phyloP scores from a whole-genome alignment of 2,329 filamentous ascomycete species.

The Penicillium sp. region DNA sequence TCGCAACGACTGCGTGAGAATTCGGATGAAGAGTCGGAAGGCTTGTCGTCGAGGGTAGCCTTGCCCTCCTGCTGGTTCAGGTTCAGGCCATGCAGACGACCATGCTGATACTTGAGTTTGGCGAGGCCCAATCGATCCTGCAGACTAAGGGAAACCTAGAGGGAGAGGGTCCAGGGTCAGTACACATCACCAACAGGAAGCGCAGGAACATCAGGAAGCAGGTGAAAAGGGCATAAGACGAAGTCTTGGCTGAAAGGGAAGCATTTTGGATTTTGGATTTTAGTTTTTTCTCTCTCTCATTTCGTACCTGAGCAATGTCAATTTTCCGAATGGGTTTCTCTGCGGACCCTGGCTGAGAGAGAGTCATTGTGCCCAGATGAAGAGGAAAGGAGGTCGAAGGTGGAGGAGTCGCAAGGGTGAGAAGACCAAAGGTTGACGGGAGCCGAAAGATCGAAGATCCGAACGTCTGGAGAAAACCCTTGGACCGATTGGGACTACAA shows the following conservation, averaged over 20 bases:
- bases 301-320: conserved; percentile 43
- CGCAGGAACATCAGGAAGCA: background rate
- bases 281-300: background rate
- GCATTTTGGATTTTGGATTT: background rate
- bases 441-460: conserved; percentile 16
- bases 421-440: conserved; percentile 20
- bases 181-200: background rate
- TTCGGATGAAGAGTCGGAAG: conserved; percentile 85
- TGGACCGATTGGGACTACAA: background rate
- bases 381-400: background rate
- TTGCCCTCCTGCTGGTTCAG: conserved; percentile 75
- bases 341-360: conserved; percentile 33
- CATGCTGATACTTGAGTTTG: conserved; percentile 95
- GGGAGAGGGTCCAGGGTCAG: conserved; percentile 1
- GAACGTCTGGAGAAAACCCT: conserved; percentile 10
- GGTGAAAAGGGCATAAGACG: no score
- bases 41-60: conserved; percentile 67
- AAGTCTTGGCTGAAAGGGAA: background rate
- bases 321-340: conserved; percentile 45
- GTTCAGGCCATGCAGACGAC: conserved; percentile 79
- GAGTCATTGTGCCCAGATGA: conserved; percentile 30
- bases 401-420: background rate
- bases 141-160: conserved; percentile 84
- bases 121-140: conserved; percentile 93
- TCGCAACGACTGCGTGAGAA: conserved; percentile 63